These are phyloP conservation scores for Colletotrichum kahawae DNA, from an alignment of 2,329 filamentous ascomycete genomes.

Conservation along the genomic window DNA sequence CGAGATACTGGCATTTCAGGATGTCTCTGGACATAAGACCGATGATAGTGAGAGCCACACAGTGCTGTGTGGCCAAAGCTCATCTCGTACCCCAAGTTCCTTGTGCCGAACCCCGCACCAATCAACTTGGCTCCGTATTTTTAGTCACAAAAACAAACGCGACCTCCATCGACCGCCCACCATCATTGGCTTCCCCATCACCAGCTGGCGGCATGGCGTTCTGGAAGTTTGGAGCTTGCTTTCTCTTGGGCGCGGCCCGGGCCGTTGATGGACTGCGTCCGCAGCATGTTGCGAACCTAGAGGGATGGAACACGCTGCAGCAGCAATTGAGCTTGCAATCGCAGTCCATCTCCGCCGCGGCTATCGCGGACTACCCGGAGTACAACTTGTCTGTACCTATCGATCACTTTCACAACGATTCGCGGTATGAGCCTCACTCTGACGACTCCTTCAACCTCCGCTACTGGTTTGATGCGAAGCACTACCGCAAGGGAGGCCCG, in stretches of 20 bases:
- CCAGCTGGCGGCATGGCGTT: neutral
- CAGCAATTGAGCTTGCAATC: neutral
- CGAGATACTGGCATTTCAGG: neutral
- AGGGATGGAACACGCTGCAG: constrained; percentile 9
- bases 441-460: constrained; percentile 71
- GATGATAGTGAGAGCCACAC: too few relatives aligned
- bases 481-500: constrained; percentile 79
- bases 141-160: constrained; percentile 15
- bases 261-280: neutral
- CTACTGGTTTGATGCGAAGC: constrained; percentile 82
- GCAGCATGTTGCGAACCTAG: neutral
- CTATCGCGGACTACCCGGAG: constrained; percentile 35
- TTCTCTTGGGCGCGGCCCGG: constrained; percentile 2
- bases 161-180: neutral
- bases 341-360: neutral
- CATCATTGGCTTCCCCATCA: constrained; percentile 4
- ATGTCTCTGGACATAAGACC: neutral
- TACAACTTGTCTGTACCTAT: constrained; percentile 58
- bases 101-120: constrained; percentile 1
- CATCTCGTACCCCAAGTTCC: neutral
- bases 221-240: constrained; percentile 12
- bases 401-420: constrained; percentile 85
- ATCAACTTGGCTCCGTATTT: neutral
- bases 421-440: constrained; percentile 77
- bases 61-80: too few relatives aligned